Base-by-base conservation (phyloP, 2,329 filamentous ascomycete species). In the Pseudonectria foliicola region DNA sequence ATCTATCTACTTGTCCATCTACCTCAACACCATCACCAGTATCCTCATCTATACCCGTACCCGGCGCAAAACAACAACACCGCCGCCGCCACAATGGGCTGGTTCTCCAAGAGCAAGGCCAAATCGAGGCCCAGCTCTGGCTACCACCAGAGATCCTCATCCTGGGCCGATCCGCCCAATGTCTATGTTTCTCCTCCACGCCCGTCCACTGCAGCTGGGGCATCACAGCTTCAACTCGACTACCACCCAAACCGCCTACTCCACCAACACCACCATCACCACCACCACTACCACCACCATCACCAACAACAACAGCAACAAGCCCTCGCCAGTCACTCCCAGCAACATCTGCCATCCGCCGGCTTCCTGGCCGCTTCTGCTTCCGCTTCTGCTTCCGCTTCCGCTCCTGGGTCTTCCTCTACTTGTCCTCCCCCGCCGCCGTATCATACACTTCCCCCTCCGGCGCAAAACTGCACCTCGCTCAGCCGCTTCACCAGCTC, bases 401-500 rank as follows among this genome's bases (percentile, higher is more conserved):
- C n/a, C n/a, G n/a, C n/a, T n/a, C n/a, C n/a, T n/a, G n/a, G n/a
- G n/a, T n/a, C n/a, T n/a, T n/a, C n/a, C n/a, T n/a, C n/a, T n/a
- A n/a, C n/a, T n/a, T n/a, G n/a, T n/a, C n/a, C n/a, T n/a, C n/a
- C n/a, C 31, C 45, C 50, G 27, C 30, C 51, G 34, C 38, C 42
- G 25, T 43, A 52, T 50, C 41, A 29, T 27, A n/a, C n/a, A n/a
- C 39, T 44, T 12, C 35, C 18, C 13, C 38, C 46, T 13, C 42
- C 27, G 13, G 32, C 37, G 29, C 40, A 43, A 34, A 39, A 42
- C 18, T 50, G 49, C 29, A 37, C 54, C 7, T 30, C 45, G 3
- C 38, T 60, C 10, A 56, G 54, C 29, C 63, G 60, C 29, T 47
- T 66, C 31, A 57, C 62, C 0, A 59, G 55, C 4, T 64, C 70